A percentile compares a stretch with the other conserved stretches of the same genome.
These are phyloP conservation scores for Fraxinus greggii DNA, from an alignment of 305 asterid species.

Conservation along the genomic window DNA sequence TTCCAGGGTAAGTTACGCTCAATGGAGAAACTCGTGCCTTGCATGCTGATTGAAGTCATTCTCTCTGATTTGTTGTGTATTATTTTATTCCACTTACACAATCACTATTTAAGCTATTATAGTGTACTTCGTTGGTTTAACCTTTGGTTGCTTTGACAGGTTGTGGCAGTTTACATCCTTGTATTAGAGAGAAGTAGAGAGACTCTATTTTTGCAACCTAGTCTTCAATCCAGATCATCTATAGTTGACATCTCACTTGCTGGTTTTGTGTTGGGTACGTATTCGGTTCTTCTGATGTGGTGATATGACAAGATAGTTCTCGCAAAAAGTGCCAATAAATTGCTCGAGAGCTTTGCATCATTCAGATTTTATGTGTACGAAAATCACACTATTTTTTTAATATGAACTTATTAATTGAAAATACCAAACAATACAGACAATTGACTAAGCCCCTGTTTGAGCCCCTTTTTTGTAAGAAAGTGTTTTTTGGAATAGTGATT, in stretches of 20 bases:
- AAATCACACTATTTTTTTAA: neutral
- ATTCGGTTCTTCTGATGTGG: constrained; percentile 16
- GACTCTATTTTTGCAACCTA: constrained; percentile 26
- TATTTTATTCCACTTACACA: constrained; percentile 12
- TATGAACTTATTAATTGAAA: neutral
- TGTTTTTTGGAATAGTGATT: neutral
- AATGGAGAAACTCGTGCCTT: neutral
- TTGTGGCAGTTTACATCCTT: constrained; percentile 59
- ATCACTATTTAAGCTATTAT: neutral
- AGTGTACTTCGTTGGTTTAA: neutral
- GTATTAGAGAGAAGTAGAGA: constrained; percentile 50
- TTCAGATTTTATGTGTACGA: neutral
- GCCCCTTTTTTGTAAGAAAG: neutral
- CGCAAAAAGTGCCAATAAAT: neutral
- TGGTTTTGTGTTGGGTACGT: constrained; percentile 78
- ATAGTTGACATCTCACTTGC: constrained; percentile 57
- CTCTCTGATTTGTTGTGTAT: neutral
- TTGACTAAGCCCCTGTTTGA: neutral
- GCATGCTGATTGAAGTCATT: constrained; percentile 6
- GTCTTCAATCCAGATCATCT: constrained; percentile 29
- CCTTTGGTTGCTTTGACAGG: constrained; percentile 41
- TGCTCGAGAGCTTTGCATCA: constrained; percentile 3
- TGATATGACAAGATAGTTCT: neutral
- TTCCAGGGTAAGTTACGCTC: constrained; percentile 63
- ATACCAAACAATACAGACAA: neutral